These are phyloP conservation scores for Jasminum sambac DNA, from an alignment of 257 asterid genomes.

Conservation along the genomic window DNA sequence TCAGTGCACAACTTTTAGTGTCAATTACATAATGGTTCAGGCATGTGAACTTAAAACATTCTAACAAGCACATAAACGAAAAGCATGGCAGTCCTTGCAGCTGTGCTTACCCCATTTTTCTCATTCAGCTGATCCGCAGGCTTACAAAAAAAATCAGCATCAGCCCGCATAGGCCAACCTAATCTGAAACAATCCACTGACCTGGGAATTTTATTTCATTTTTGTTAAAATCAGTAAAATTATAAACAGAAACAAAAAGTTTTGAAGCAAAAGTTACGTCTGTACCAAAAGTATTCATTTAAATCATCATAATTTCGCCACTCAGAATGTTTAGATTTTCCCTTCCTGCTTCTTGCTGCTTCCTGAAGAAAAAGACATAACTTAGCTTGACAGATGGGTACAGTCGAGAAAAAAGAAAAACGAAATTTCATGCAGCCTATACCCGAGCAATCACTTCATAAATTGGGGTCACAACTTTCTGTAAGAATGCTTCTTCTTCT, in stretches of 20 bases:
- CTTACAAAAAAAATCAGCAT: constrained; percentile 93
- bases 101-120: constrained; percentile 65
- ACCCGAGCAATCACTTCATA: constrained; percentile 95
- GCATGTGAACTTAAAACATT: constrained; percentile 13
- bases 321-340: constrained; percentile 89
- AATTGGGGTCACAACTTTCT: constrained; percentile 90
- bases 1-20: not conserved
- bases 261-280: constrained; percentile 13
- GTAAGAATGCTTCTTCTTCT: constrained; percentile 93
- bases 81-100: constrained; percentile 18
- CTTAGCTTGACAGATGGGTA: constrained; percentile 14
- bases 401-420: constrained; percentile 3
- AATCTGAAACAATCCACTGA: constrained; percentile 96
- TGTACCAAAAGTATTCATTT: constrained; percentile 95
- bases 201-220: constrained; percentile 48
- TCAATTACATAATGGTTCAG: not conserved
- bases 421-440: constrained; percentile 27
- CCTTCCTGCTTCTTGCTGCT: constrained; percentile 84
- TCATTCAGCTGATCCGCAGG: constrained; percentile 50
- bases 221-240: not conserved
- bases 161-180: constrained; percentile 99
- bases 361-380: constrained; percentile 52
- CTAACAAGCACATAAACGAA: constrained; percentile 7
- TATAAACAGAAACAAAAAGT: constrained; percentile 9
- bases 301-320: constrained; percentile 99